Conservation (phyloP, 108 stramenopile genomes). For the Fragilaria radians region DNA sequence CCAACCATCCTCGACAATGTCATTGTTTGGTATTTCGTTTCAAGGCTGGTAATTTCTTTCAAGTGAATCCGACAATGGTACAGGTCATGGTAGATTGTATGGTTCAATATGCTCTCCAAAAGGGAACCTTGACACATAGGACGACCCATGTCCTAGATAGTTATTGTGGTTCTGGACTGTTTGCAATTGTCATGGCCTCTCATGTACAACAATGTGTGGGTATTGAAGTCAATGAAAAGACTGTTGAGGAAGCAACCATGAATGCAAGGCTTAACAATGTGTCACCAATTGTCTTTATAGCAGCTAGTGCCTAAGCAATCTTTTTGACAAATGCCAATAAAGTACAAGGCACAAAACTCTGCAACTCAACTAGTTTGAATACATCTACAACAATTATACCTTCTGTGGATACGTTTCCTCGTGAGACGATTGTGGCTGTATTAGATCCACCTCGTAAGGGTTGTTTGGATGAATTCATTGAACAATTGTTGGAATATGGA, state of each 20-base stretch:
- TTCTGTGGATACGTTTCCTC: slow-evolving; percentile 58
- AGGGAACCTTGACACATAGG: slow-evolving; percentile 5
- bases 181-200: slow-evolving; percentile 67
- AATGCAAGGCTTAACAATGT: slow-evolving; percentile 85
- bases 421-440: slow-evolving; percentile 85
- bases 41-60: slow-evolving; percentile 96
- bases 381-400: slow-evolving; percentile 14
- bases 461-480: slow-evolving; percentile 83
- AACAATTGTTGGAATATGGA: slow-evolving; percentile 79
- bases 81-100: slow-evolving; percentile 91
- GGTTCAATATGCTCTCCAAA: slow-evolving; percentile 33
- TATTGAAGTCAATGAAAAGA: slow-evolving; percentile 88
- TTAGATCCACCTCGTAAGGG: slow-evolving; percentile 97
- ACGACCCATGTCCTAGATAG: slow-evolving; percentile 87
- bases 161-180: slow-evolving; percentile 96
- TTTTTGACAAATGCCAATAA: slow-evolving; percentile 33
- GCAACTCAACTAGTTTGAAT: slow-evolving; percentile 18
- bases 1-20: too few species aligned
- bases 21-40: slow-evolving; percentile 75
- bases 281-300: slow-evolving; percentile 79
- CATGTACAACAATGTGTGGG: slow-evolving; percentile 84
- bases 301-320: slow-evolving; percentile 86
- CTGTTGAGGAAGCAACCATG: slow-evolving; percentile 74
- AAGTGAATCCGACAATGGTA: slow-evolving; percentile 93
- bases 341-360: neutral